Conservation (phyloP, 148 eudicot species). For the Diospyros kaki region DNA sequence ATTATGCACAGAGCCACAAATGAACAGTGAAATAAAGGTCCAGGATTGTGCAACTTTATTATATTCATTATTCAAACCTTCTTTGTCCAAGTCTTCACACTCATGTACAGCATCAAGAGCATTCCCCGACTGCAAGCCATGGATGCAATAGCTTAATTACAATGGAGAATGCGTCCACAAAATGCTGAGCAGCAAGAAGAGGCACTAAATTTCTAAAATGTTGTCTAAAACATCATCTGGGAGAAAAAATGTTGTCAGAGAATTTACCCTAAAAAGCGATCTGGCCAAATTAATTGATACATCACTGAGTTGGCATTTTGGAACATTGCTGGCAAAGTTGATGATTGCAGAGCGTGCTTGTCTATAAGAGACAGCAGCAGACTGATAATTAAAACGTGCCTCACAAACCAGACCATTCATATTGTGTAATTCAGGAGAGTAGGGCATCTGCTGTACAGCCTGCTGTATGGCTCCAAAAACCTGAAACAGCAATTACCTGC, state of each 20-base stretch:
- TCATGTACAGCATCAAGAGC: conserved; percentile 60
- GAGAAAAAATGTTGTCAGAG: background rate
- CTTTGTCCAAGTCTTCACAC: conserved; percentile 55
- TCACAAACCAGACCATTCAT: conserved; percentile 77
- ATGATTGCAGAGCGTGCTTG: conserved; percentile 61
- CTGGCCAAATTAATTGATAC: conserved; percentile 84
- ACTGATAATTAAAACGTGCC: conserved; percentile 61
- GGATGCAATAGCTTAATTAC: conserved; percentile 5
- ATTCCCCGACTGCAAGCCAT: conserved; percentile 64
- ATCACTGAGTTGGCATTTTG: conserved; percentile 42
- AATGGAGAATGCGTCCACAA: background rate
- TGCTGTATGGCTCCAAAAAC: conserved; percentile 83
- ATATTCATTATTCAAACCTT: conserved; percentile 46
- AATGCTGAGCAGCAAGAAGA: background rate
- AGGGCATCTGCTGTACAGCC: conserved; percentile 86
- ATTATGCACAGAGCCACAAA: conserved; percentile 2
- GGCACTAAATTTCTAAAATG: background rate
- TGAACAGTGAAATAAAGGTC: background rate
- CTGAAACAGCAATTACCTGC: conserved; percentile 31
- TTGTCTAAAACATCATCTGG: background rate
- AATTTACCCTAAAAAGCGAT: conserved; percentile 62
- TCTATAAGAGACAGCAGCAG: conserved; percentile 72
- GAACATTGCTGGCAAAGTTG: conserved; percentile 29
- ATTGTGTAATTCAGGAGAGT: conserved; percentile 82
- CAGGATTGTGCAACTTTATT: background rate